Evolutionary conservation across 805 yeast species (phyloP), one percentile per base, ranked within the genome.

Genomic region (Pichia gijzeniarum): DNA sequence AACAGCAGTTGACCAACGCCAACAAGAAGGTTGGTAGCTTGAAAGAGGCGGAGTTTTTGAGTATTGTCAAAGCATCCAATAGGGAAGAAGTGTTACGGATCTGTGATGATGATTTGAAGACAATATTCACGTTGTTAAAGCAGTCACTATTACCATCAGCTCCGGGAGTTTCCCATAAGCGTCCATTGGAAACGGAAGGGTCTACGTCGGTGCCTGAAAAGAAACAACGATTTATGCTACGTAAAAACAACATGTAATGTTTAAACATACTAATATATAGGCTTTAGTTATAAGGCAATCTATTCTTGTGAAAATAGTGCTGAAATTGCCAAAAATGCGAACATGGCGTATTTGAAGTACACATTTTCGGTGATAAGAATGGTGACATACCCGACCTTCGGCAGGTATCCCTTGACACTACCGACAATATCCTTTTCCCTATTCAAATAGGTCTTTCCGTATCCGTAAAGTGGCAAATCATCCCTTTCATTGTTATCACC

Each of bases 401-500:
- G 99, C 47, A 93, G 68, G 61, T 90, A 93, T 1, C 85, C 97
- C 65, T 82, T 82, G n/a, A 91, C 99, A 2, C 89, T 80, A 2
- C 98, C 98, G 7, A 87, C 79, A 43, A 93, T 74, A 59, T 93
- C 98, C 13, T 67, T 71, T 35, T 80, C 74, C 52, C 90, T 80
- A 55, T 86, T 80, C 56, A 93, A 70, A 57, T 93, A 93, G 39
- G 70, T 70, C 58, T 87, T 90, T 45, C 77, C 79, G 52, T 77
- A 73, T 1, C 89, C 85, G 61, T 93, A 93, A 38, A 93, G 72
- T 14, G 87, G 82, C 53, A 93, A 72, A 64, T 93, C 99, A 64
- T 93, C 95, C 43, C 85, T 81, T 3, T 90, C 86, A 61, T 93
- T 93, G 63, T 93, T 93, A 64, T 93, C 99, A 63, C 99, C 99